Evolutionary conservation across 2,329 filamentous ascomycete species (phyloP), one percentile per base, ranked within the genome.

Genomic region (Diaporthe humulicola): DNA sequence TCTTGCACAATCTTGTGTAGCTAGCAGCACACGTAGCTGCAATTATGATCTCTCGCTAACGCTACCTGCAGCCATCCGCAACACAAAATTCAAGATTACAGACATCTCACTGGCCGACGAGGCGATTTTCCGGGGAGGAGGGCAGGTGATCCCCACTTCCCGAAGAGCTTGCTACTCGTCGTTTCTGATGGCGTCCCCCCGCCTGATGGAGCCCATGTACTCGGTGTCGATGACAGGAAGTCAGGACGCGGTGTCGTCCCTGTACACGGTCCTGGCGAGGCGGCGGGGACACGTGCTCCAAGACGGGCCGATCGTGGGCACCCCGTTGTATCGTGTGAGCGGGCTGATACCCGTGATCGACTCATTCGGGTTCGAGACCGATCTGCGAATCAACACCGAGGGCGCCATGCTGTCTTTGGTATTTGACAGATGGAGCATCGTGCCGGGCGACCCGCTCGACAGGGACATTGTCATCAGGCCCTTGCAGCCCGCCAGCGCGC

Each of bases 151-250:
- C 82, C 97, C 97, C 60, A 98, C 97, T 1, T 93, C 96, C 74
- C 93, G 97, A 71, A 91, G 97, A 73, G 95, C 97, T 15, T 96
- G 97, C 84, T 99, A 99, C 85, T 96, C 94, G 9, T 97, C 95
- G 22, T 99, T 99, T 88, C 88, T 99, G 64, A 98, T 98, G 95
- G 96, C 97, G 4, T 97, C 95, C 30, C 97, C 97, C 38, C 92
- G 97, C 60, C 90, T 99, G 40, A 98, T 99, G 96, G 97, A 99
- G 84, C 97, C 97, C 0, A 90, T 98, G 60, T 99, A 98, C 86
- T 91, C 93, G 6, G 96, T 96, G 79, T 95, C 94, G 56, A 98
- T 98, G 91, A 97, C 95, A 5, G 96, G 96, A 0, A 95, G 95
- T 22, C 94, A 97, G 74, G 95, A 97, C 81, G 94, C 95, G 0